phyloP scores from a whole-genome alignment of 2,329 filamentous ascomycete species.

The Botrytis sinoallii region DNA sequence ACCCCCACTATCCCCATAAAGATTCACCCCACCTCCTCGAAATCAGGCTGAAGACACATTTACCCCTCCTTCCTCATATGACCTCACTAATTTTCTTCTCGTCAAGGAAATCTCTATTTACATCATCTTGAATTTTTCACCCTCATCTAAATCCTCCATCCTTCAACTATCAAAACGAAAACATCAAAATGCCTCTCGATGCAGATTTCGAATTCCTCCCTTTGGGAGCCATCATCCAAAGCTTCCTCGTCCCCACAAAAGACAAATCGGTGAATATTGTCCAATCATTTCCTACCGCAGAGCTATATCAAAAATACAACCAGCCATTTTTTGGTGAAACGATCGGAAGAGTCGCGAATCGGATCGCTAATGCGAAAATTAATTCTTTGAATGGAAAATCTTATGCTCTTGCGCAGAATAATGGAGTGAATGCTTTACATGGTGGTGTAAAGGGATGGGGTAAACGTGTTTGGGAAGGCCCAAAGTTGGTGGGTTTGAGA shows the following conservation, averaged over 20 bases:
- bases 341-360: conserved; percentile 82
- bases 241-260: conserved; percentile 65
- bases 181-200: conserved; percentile 14
- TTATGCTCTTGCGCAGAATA: conserved; percentile 71
- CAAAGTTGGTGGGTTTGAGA: conserved; percentile 55
- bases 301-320: conserved; percentile 74
- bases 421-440: conserved; percentile 73
- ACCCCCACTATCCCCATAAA: conserved; percentile 14
- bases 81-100: background rate
- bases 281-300: conserved; percentile 73
- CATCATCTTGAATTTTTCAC: background rate
- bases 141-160: no score
- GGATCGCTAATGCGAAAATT: conserved; percentile 70
- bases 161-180: background rate
- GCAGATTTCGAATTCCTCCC: conserved; percentile 61
- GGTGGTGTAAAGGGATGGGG: conserved; percentile 76
- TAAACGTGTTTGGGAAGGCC: conserved; percentile 73
- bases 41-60: conserved; percentile 11
- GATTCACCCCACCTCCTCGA: conserved; percentile 6
- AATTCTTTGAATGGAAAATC: conserved; percentile 66
- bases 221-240: conserved; percentile 75
- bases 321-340: conserved; percentile 85
- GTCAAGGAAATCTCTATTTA: background rate
- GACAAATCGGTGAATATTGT: conserved; percentile 65
- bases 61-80: conserved; percentile 15